Evolutionary conservation across 306 rosid genomes (phyloP).

Genomic region (Fragaria ananassa): DNA sequence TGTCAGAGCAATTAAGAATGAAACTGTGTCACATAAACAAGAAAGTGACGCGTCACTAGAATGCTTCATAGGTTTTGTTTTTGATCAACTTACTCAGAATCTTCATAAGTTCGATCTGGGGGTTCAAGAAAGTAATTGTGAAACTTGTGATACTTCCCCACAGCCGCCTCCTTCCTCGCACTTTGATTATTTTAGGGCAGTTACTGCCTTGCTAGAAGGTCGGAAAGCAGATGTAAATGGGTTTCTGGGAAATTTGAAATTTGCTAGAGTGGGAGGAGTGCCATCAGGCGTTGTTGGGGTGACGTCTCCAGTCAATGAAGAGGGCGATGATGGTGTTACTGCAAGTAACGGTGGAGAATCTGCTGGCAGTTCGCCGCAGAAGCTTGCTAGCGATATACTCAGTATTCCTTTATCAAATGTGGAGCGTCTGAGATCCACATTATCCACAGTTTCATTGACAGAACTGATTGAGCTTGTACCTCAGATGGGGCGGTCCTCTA

Average conservation of each 20-base stretch:
- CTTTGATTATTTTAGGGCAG: conserved; percentile 53
- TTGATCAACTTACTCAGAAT: conserved; percentile 62
- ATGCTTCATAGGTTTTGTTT: conserved; percentile 66
- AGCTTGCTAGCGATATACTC: conserved; percentile 70
- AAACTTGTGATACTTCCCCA: conserved; percentile 30
- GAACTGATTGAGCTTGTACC: conserved; percentile 91
- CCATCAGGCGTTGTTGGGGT: conserved; percentile 68
- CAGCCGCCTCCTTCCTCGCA: conserved; percentile 26
- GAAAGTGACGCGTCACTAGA: conserved; percentile 60
- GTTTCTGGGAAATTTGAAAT: conserved; percentile 82
- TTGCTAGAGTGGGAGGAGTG: conserved; percentile 90
- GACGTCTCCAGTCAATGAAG: conserved; percentile 55
- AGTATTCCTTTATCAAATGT: conserved; percentile 94
- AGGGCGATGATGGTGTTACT: conserved; percentile 44
- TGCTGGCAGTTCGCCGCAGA: conserved; percentile 70
- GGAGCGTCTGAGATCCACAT: conserved; percentile 88
- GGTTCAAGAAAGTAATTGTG: conserved; percentile 32
- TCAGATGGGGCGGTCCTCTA: conserved; percentile 66
- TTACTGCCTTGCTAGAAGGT: conserved; percentile 60
- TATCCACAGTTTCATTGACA: conserved; percentile 80
- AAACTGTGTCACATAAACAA: conserved; percentile 40
- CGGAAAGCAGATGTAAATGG: conserved; percentile 64
- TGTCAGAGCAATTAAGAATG: conserved; percentile 28
- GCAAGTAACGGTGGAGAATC: conserved; percentile 53
- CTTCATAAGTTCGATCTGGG: conserved; percentile 60